Evolutionary conservation across 257 asterid genomes (phyloP).

Genomic region (Salvia miltiorrhiza): DNA sequence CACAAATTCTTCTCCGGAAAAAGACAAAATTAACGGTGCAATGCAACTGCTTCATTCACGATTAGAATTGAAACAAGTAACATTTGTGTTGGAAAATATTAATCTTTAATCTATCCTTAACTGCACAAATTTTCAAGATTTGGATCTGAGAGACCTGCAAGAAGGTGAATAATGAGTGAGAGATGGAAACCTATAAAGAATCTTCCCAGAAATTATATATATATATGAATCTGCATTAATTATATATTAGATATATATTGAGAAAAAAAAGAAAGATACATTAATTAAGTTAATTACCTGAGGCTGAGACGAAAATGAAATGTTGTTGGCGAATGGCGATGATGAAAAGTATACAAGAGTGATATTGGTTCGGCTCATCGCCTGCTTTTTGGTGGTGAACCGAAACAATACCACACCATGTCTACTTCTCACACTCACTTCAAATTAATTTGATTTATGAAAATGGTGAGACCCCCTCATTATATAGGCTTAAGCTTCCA

Average conservation of each 20-base stretch:
- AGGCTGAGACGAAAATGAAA: neutral
- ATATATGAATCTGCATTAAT: too few species aligned
- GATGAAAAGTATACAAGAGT: slow-evolving; percentile 62
- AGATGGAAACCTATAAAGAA: too few species aligned
- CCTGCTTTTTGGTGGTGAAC: slow-evolving; percentile 26
- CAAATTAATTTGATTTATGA: neutral
- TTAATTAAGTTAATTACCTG: too few species aligned
- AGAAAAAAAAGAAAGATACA: neutral
- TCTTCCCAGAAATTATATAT: too few species aligned
- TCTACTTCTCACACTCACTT: slow-evolving; percentile 27
- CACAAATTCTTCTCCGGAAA: slow-evolving; percentile 14
- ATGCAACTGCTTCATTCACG: neutral
- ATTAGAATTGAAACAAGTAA: neutral
- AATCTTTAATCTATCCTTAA: too few species aligned
- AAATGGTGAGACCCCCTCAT: neutral
- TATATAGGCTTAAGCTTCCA: slow-evolving; percentile 6
- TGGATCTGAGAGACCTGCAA: too few species aligned
- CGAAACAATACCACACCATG: slow-evolving; percentile 46
- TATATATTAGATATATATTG: too few species aligned
- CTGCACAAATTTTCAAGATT: too few species aligned
- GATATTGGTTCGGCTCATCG: slow-evolving; percentile 79
- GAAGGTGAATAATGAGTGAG: too few species aligned
- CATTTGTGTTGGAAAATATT: too few species aligned
- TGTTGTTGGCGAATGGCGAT: neutral
- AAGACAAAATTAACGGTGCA: slow-evolving; percentile 13